Base-by-base conservation (phyloP, 345 rosid species). In the Hibiscus trionum region DNA sequence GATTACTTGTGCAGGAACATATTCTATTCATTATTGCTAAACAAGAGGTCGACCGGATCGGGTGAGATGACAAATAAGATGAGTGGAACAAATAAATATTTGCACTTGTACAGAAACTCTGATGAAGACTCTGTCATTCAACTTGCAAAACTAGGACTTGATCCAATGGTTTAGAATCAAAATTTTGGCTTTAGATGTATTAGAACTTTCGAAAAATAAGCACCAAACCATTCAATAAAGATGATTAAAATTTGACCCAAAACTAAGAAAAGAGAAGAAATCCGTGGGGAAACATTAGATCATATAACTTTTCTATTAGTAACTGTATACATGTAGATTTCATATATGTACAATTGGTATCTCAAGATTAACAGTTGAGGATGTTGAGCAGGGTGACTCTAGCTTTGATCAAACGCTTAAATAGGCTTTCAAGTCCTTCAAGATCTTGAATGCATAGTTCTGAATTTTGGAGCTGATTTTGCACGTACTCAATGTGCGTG, bases 311-410 rank as follows among this genome's bases (percentile, higher is more conserved):
- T 56, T 19, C 7, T 56, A 19, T 55, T 55, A 55, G 19, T 26
- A 19, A 56, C 6, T 53, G 24, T 53, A 53, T 42, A 42, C 31
- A 21, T 26, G 37, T 46, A 24, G 1, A 0, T 24, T 65, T 11
- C 5, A 11, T 21, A 39, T 42, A 6, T 14, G n/a, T n/a, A n/a
- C n/a, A n/a, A n/a, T n/a, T n/a, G n/a, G n/a, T n/a, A n/a, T n/a
- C n/a, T n/a, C 63, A 60, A 71, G 8, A 19, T 42, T 71, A 71
- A 24, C 57, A 42, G 49, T 72, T 72, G 15, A 79, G 50, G 56
- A 73, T 77, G 35, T 81, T 85, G 56, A 88, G 88, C 76, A 86
- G n/a, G 5, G 80, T 81, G 19, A 72, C 90, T 75, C 86, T 82
- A 52, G 76, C 75, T 73, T 84, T 86, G 27, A 86, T 82, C 73